Percentiles rank a stretch among this genome's conserved stretches.
Evolutionary conservation across 2,329 filamentous ascomycete species (phyloP).

Genomic region (Fusarium lateritium): DNA sequence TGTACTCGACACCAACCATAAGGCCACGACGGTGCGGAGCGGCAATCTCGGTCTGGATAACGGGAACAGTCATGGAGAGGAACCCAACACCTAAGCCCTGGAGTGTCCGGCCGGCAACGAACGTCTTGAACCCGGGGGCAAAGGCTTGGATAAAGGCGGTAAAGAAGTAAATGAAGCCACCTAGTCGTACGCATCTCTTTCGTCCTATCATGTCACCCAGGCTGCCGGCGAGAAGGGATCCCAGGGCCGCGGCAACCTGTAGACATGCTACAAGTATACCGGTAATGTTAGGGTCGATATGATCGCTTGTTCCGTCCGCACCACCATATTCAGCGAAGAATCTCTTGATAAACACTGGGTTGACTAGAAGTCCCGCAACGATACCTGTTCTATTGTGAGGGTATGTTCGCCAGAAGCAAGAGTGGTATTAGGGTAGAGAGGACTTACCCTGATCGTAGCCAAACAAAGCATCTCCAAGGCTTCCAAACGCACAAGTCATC

Average conservation of each 20-base stretch:
- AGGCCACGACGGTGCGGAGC: background rate
- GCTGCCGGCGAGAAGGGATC: background rate
- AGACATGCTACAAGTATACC: background rate
- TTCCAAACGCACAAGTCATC: constrained; percentile 4
- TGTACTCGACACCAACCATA: background rate
- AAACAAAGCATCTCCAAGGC: constrained; percentile 1
- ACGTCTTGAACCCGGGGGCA: background rate
- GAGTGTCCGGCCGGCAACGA: background rate
- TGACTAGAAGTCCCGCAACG: background rate
- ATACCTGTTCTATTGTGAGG: background rate
- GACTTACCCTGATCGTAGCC: constrained; percentile 2
- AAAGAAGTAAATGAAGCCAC: background rate
- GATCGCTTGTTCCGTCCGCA: background rate
- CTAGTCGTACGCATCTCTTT: background rate
- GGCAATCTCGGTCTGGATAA: background rate
- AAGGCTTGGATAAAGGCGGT: constrained; percentile 1
- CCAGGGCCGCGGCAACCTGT: background rate
- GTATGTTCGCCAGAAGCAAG: background rate
- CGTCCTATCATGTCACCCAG: constrained; percentile 3
- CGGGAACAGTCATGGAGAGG: constrained; percentile 1
- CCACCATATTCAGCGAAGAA: background rate
- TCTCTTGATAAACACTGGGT: background rate
- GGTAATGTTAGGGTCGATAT: background rate
- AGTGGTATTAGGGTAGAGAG: background rate
- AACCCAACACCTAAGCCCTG: constrained; percentile 1